phyloP scores from a whole-genome alignment of 2,329 filamentous ascomycete species.

The Tolypocladium tundrense region DNA sequence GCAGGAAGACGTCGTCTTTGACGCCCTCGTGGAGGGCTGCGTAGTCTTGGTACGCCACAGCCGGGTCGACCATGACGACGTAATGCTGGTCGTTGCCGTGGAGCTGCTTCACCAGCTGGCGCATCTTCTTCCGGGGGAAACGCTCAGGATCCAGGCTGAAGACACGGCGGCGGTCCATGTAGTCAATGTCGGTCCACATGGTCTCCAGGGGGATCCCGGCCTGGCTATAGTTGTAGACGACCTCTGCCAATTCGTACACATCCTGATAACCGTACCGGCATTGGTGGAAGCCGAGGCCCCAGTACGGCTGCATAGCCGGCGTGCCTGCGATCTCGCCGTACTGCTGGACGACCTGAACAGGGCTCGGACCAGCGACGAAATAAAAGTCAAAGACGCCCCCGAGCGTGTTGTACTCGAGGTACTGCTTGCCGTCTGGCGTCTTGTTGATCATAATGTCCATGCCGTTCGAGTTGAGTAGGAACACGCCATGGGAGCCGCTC shows the following conservation, averaged over 20 bases:
- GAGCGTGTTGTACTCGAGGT: constrained; percentile 70
- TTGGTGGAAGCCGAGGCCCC: constrained; percentile 72
- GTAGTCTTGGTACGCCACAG: constrained; percentile 42
- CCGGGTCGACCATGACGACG: constrained; percentile 69
- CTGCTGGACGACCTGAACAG: constrained; percentile 56
- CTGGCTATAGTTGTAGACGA: constrained; percentile 55
- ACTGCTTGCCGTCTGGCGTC: constrained; percentile 48
- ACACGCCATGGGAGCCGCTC: constrained; percentile 58
- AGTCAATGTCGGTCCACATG: constrained; percentile 67
- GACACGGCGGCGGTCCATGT: constrained; percentile 46
- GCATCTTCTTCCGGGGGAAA: constrained; percentile 52
- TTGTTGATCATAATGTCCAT: constrained; percentile 64
- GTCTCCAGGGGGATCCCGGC: constrained; percentile 61
- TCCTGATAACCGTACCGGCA: constrained; percentile 66
- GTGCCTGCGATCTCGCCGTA: constrained; percentile 61
- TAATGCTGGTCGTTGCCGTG: constrained; percentile 59
- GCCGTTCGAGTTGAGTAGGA: constrained; percentile 65
- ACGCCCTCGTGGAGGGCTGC: constrained; percentile 30
- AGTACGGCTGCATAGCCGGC: constrained; percentile 74
- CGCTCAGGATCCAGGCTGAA: constrained; percentile 61
- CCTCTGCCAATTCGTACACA: constrained; percentile 56
- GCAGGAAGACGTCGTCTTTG: constrained; percentile 36
- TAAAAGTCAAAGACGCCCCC: constrained; percentile 73
- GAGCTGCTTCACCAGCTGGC: constrained; percentile 54
- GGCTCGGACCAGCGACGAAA: constrained; percentile 65